Base-by-base conservation (phyloP, 352 stramenopile species). In the Phytophthora citrophthora region DNA sequence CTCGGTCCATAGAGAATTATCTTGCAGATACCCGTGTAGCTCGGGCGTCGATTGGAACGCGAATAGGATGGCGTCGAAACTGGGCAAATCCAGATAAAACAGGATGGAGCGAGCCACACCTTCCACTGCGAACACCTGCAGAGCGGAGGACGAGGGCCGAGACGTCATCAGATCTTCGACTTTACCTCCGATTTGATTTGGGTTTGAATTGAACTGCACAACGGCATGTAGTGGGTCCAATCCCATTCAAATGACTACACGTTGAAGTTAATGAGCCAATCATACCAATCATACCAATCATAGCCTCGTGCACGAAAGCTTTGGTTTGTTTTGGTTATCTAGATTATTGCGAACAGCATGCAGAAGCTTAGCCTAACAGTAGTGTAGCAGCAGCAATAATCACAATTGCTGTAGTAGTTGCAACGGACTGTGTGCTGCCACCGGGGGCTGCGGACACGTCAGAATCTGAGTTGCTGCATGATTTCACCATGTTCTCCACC, bases 1-100 rank as follows among this genome's bases (percentile, higher is more conserved):
- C 27, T 81, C 62, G 12, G 68, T 49, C 78, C 78, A 88, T 4
- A 88, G 61, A 16, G 52, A 39, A 38, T 38, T 31, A 63, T 86
- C 79, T 11, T 68, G 51, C 10, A 76, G 26, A 50, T 76, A 73
- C 23, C 26, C 40, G 10, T 57, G 50, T 1, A 77, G 54, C 36
- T 59, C 64, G 7, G 51, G 32, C 1, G 53, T 52, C 27, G 44
- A 18, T 36, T 64, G 52, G 15, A 56, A 56, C 23, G 27, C 24
- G 23, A 39, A 26, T 23, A 56, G 9, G 45, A 71, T 15, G 18
- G 41, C 16, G 9, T 74, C 69, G 49, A 77, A 51, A 18, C 18
- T 68, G 3, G 44, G 48, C 16, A 72, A 10, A 29, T 77, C 70
- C 20, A 75, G 24, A 26, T 44, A 62, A 34, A 48, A 50, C n/a